Conservation (phyloP, 1,284 basidiomycete genomes). For the Coniferiporia weirii region DNA sequence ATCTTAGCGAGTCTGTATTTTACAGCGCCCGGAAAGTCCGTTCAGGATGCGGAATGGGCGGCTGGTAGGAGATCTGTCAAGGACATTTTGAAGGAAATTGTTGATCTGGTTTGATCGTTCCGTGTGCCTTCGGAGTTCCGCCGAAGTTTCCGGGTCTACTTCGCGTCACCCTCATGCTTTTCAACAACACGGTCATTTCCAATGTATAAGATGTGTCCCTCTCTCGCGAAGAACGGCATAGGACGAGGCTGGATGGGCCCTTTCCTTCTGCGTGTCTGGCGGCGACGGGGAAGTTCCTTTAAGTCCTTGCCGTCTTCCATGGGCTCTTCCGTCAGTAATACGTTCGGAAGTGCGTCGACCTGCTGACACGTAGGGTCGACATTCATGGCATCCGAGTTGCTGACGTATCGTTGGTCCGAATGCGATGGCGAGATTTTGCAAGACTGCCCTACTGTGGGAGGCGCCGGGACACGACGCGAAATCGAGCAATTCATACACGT, state of each 20-base stretch:
- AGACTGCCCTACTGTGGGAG: constrained; percentile 31
- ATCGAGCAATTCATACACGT: constrained; percentile 50
- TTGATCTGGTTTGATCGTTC: constrained; percentile 14
- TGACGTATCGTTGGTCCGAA: not conserved
- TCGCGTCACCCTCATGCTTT: not conserved
- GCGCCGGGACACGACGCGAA: constrained; percentile 57
- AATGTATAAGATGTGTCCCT: constrained; percentile 13
- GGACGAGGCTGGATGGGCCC: constrained; percentile 10
- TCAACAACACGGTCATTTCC: constrained; percentile 13
- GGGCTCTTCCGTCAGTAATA: not conserved
- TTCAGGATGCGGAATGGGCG: constrained; percentile 10
- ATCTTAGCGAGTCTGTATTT: constrained; percentile 55
- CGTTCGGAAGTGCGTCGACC: not conserved
- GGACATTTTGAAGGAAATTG: constrained; percentile 19
- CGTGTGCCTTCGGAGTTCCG: not conserved
- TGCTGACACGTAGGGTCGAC: not conserved
- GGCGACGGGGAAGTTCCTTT: not conserved
- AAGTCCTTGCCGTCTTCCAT: not conserved
- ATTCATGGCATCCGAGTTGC: not conserved
- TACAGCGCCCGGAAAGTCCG: constrained; percentile 25
- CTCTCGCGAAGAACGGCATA: constrained; percentile 11
- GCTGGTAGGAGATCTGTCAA: constrained; percentile 15
- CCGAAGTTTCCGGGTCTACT: not conserved
- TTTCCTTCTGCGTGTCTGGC: constrained; percentile 8
- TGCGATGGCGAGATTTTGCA: not conserved